Evolutionary conservation across 768 basidiomycete species (phyloP), one percentile per base, ranked within the genome.

Genomic region (Amanita pallidorosea): DNA sequence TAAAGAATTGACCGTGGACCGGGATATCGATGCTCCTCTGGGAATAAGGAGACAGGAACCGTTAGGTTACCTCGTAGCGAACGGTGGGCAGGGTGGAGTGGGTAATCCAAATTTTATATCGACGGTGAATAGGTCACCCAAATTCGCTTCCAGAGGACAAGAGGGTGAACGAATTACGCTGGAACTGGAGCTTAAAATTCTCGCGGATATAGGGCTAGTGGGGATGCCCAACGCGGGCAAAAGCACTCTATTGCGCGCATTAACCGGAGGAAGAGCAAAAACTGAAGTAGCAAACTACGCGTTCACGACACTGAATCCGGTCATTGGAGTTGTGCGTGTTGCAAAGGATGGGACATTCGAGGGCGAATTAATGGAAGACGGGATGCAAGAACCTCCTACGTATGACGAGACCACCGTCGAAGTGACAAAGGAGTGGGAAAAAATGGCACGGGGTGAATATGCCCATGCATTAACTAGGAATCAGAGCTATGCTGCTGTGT

Each of bases 161-260:
- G 76, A 77, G 4, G 91, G 88, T 9, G 87, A 91, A 58, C 74
- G 80, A 4, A 67, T 94, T 55, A 84, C 85, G 1, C 75, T 98
- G n/a, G 76, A 82, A 17, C 72, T 99, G 12, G 95, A 96, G 64
- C 83, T 99, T 54, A 97, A 97, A 65, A 75, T 95, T 5, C 73
- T 94, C 3, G 92, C 95, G 2, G 95, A 99, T 63, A 74, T 98
- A n/a, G 96, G 91, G 0, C 71, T 99, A 17, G 93, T 99, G 2
- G 96, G 96, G 0, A 83, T 96, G 70, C 96, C 96, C 6, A 99
- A 97, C 58, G 91, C 88, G 0, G 95, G 85, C 25, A 88, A 90
- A 70, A 94, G 90, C 65, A 98, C 96, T 0, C 67, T 99, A 2
- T 72, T 98, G 4, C 82, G 89, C 17, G 93, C 92, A 0, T 69